Percentiles rank a stretch among this genome's conserved stretches.
phyloP scores from a whole-genome alignment of 2,329 filamentous ascomycete genomes.

The Microdochium nivale region DNA sequence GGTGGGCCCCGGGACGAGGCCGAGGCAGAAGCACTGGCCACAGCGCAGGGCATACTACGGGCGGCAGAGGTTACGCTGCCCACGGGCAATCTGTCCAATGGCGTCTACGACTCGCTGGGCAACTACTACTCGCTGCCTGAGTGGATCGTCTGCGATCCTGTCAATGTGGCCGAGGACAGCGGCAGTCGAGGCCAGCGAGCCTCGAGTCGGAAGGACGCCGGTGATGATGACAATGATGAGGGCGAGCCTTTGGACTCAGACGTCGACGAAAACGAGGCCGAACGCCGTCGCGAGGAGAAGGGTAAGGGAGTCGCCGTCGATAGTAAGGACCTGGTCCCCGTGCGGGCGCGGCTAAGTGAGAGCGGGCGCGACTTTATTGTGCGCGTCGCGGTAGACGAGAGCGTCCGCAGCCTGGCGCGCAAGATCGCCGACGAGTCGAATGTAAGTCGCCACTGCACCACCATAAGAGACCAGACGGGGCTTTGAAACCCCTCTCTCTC shows the following conservation, averaged over 20 bases:
- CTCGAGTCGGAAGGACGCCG: slow-evolving; percentile 4
- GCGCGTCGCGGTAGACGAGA: slow-evolving; percentile 48
- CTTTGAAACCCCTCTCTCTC: not conserved
- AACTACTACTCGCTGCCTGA: slow-evolving; percentile 62
- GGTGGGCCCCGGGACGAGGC: slow-evolving; percentile 13
- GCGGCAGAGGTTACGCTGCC: slow-evolving; percentile 70
- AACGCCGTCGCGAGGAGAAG: slow-evolving; percentile 44
- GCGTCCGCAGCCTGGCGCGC: slow-evolving; percentile 53
- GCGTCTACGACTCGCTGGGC: slow-evolving; percentile 63
- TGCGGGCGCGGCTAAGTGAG: slow-evolving; percentile 59
- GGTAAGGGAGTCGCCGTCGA: slow-evolving; percentile 47
- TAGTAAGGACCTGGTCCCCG: slow-evolving; percentile 40
- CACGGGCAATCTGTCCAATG: slow-evolving; percentile 62
- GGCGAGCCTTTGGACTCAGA: slow-evolving; percentile 18
- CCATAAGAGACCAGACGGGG: too few relatives aligned
- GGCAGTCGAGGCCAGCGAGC: not conserved
- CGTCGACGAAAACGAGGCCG: slow-evolving; percentile 23
- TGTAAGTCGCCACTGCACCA: too few relatives aligned
- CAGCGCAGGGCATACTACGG: slow-evolving; percentile 72
- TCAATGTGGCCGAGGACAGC: slow-evolving; percentile 35
- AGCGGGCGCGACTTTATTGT: slow-evolving; percentile 56
- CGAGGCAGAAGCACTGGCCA: slow-evolving; percentile 39
- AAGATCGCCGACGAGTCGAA: slow-evolving; percentile 55
- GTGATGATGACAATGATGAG: slow-evolving; percentile 11
- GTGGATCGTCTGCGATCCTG: slow-evolving; percentile 60